A percentile compares a stretch with the other conserved stretches of the same genome.
Conservation (phyloP, 192 early-diverging fungal genomes). For the Linnemannia hyalina region DNA sequence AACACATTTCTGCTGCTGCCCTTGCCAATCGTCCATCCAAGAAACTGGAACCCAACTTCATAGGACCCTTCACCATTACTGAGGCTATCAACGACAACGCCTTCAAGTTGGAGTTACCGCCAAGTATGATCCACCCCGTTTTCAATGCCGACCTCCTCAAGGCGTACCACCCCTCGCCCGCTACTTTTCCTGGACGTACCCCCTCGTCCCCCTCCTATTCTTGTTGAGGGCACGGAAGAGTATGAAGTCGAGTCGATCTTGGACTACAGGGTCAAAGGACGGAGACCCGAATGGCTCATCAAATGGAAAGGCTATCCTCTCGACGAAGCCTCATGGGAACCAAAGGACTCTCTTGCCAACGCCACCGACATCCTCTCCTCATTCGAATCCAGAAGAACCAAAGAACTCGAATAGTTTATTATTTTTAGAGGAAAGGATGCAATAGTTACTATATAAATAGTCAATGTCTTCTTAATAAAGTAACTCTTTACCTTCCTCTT, state of each 20-base stretch:
- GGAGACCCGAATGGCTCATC: not conserved
- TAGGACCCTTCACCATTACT: slow-evolving; percentile 10
- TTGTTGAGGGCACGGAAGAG: not conserved
- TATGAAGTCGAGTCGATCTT: not conserved
- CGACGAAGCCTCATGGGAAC: slow-evolving; percentile 3
- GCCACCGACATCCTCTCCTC: not conserved
- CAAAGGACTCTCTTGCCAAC: not conserved
- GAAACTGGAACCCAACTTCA: slow-evolving; percentile 16
- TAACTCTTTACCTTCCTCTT: too few relatives aligned
- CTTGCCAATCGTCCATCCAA: not conserved
- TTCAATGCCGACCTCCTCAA: not conserved
- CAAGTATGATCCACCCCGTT: not conserved
- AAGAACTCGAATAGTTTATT: too few relatives aligned
- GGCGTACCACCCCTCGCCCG: not conserved
- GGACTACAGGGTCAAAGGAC: not conserved
- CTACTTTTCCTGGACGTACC: not conserved
- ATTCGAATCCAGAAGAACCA: too few relatives aligned
- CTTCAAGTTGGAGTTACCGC: not conserved
- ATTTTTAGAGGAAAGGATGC: too few relatives aligned
- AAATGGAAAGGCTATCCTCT: slow-evolving; percentile 7
- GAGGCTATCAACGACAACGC: not conserved
- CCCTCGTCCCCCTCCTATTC: not conserved
- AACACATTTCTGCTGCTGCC: slow-evolving; percentile 11
- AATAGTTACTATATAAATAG: too few relatives aligned
- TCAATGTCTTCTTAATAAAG: too few relatives aligned